Conservation (phyloP, 352 stramenopile genomes). For the Phytophthora sp. region DNA sequence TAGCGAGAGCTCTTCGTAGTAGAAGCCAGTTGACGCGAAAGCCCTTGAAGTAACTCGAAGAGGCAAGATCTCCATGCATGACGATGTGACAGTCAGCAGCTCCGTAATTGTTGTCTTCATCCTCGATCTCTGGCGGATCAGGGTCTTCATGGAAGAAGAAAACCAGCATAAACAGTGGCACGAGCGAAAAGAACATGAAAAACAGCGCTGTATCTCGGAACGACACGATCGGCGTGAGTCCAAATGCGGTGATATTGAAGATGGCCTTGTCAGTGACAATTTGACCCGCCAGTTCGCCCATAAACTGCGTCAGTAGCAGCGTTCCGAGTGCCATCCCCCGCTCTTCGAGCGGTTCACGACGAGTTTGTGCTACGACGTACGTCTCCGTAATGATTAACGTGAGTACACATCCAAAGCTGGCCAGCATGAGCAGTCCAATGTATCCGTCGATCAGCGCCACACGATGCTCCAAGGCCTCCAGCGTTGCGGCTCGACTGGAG, state of each 20-base stretch:
- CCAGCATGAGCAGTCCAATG: constrained; percentile 50
- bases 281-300: constrained; percentile 55
- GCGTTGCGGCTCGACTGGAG: constrained; percentile 24
- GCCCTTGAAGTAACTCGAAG: constrained; percentile 11
- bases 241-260: constrained; percentile 56
- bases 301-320: constrained; percentile 58
- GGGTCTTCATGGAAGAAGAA: constrained; percentile 51
- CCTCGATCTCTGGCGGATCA: constrained; percentile 36
- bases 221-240: constrained; percentile 48
- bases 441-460: constrained; percentile 46
- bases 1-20: constrained; percentile 40
- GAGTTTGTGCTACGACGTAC: constrained; percentile 67
- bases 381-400: constrained; percentile 56
- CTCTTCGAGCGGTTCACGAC: constrained; percentile 41
- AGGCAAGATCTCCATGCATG: constrained; percentile 1
- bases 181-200: constrained; percentile 51
- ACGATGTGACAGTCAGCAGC: constrained; percentile 2
- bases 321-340: constrained; percentile 50
- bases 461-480: constrained; percentile 26
- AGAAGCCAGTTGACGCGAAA: constrained; percentile 25
- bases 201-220: constrained; percentile 58
- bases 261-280: constrained; percentile 52
- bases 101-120: constrained; percentile 22
- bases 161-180: constrained; percentile 44
- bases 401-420: constrained; percentile 58